A percentile compares a stretch with the other conserved stretches of the same genome.
Evolutionary conservation across 2,329 filamentous ascomycete species (phyloP).

Genomic region (Alternaria solani): DNA sequence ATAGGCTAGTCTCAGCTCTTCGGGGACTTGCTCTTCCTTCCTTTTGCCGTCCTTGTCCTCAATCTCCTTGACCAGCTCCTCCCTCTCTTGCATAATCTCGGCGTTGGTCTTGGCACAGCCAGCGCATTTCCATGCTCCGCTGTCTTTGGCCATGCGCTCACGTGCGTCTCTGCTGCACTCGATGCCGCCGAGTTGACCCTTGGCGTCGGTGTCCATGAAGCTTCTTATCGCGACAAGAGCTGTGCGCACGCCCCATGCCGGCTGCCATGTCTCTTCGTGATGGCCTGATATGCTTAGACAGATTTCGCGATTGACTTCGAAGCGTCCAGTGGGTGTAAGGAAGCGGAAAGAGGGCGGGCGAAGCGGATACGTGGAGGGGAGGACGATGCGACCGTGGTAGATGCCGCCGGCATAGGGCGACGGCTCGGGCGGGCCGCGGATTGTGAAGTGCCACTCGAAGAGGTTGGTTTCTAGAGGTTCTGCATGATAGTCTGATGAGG

Average conservation of each 20-base stretch:
- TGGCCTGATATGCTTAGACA: conserved; percentile 93
- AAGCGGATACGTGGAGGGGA: conserved; percentile 88
- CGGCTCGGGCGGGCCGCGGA: conserved; percentile 82
- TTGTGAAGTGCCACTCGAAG: conserved; percentile 98
- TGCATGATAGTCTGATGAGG: conserved; percentile 86
- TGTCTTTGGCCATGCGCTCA: conserved; percentile 73
- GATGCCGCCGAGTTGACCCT: conserved; percentile 88
- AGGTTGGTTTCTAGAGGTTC: conserved; percentile 86
- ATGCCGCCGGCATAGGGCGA: conserved; percentile 82
- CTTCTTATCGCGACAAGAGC: conserved; percentile 79
- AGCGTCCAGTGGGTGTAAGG: conserved; percentile 87
- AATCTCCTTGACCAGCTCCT: conserved; percentile 62
- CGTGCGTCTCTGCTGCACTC: conserved; percentile 73
- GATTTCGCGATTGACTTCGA: conserved; percentile 96
- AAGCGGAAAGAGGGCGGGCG: conserved; percentile 96
- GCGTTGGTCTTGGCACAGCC: conserved; percentile 75
- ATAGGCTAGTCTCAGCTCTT: conserved; percentile 71
- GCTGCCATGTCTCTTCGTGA: conserved; percentile 99
- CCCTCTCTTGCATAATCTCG: conserved; percentile 76
- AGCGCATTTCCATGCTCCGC: conserved; percentile 71
- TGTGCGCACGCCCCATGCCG: conserved; percentile 94
- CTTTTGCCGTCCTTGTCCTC: conserved; percentile 53
- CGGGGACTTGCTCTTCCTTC: conserved; percentile 59
- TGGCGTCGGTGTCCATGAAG: conserved; percentile 92
- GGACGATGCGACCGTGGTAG: conserved; percentile 94